Evolutionary conservation across 2,329 filamentous ascomycete genomes (phyloP), one percentile per base, ranked within the genome.

Genomic region (Blumeria hordei): DNA sequence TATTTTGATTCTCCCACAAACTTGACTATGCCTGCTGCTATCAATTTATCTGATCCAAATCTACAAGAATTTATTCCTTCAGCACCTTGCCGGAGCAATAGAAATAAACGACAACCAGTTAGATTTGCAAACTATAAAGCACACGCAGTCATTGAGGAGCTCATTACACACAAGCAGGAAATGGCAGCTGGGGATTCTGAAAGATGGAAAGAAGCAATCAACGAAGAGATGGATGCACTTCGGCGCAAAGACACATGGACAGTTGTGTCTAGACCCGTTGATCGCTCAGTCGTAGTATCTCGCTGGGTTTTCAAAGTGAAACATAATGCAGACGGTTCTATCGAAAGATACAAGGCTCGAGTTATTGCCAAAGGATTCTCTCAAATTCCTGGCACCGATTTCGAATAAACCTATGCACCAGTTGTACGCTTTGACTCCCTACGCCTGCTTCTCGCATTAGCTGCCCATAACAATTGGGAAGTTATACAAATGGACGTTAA

Each of bases 151-250:
- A 53, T n/a, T 3, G 14, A 6, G 6, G 50, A 39, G 32, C 50
- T 33, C 7, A 18, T 0, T 53, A 53, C 50, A 6, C 34, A 39
- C 14, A 37, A 53, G 32, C 50, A 53, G 39, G 50, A n/a, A 10
- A 53, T 53, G 14, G 34, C 6, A 39, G 16, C 34, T 21, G 35
- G 39, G 37, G 50, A 53, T 14, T n/a, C 35, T 10, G 50, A 53
- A 39, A 2, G 14, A 21, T 37, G 50, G 50, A 39, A 21, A 11
- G 34, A 37, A 21, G 50, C 50, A 8, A 39, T 53, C n/a, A 35
- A 53, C 7, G 50, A 53, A 53, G 33, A 53, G 8, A 53, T 53
- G 50, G 50, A 53, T 39, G 33, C 50, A 39, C 50, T 53, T 39
- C 33, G n/a, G n/a, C 33, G 50, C 9, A 53, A 14, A 12, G n/a